A percentile compares a stretch with the other conserved stretches of the same genome.
These are phyloP conservation scores for Penicillium pulvis DNA, from an alignment of 495 filamentous ascomycete genomes.

Conservation along the genomic window DNA sequence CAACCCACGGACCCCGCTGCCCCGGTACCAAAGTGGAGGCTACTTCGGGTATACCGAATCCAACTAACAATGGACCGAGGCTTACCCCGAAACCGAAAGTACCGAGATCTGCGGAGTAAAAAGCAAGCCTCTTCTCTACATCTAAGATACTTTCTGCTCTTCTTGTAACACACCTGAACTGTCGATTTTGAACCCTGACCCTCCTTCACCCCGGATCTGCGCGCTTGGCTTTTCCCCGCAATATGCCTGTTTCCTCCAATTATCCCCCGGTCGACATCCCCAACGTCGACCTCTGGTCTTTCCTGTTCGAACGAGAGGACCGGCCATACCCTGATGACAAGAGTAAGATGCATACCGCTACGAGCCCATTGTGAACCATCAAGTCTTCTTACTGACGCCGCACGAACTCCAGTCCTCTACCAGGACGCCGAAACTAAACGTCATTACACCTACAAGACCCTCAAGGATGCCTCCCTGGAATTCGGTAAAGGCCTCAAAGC, in stretches of 20 bases:
- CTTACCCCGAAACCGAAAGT: slow-evolving; percentile 7
- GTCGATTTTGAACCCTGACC: neutral
- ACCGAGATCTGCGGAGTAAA: slow-evolving; percentile 23
- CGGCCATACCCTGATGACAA: slow-evolving; percentile 62
- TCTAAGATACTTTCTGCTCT: neutral
- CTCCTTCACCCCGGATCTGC: slow-evolving; percentile 19
- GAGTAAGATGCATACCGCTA: slow-evolving; percentile 24
- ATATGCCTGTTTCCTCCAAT: slow-evolving; percentile 46
- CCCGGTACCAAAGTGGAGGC: neutral
- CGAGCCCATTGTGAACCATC: neutral
- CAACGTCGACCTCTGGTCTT: slow-evolving; percentile 66
- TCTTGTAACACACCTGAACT: slow-evolving; percentile 1
- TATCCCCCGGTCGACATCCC: slow-evolving; percentile 44
- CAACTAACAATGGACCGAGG: slow-evolving; percentile 20
- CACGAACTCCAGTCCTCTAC: slow-evolving; percentile 66
- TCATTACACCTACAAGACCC: slow-evolving; percentile 71
- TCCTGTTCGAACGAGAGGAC: slow-evolving; percentile 78
- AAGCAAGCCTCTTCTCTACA: neutral
- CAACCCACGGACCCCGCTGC: neutral
- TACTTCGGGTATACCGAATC: slow-evolving; percentile 1
- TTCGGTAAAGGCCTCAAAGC: slow-evolving; percentile 81
- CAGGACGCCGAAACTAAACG: slow-evolving; percentile 72
- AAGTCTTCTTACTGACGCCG: neutral
- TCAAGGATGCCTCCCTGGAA: slow-evolving; percentile 63
- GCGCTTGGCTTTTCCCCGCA: slow-evolving; percentile 25